Evolutionary conservation across 2,329 filamentous ascomycete genomes (phyloP), one percentile per base, ranked within the genome.

Genomic region (Hymenoscyphus albidus): DNA sequence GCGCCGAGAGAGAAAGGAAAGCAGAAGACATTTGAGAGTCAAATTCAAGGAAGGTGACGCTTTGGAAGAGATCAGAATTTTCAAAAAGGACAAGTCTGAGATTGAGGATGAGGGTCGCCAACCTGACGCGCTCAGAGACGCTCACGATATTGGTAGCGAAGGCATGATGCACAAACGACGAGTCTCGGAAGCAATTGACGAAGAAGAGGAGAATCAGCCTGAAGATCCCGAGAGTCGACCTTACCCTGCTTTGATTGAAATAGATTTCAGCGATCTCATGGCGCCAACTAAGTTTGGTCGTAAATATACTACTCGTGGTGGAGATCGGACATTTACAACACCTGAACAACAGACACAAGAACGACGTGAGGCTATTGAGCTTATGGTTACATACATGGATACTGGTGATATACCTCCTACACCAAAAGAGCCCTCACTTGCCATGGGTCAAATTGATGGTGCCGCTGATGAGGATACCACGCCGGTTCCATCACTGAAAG

Each of bases 1-100:
- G 1, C 89, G 86, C 71, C 85, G 91, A 12, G 78, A 92, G 4
- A 85, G 89, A 42, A 93, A 92, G 72, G 89, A 93, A 74, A 82
- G 85, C 65, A 84, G 90, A 59, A 83, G 89, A 42, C 86, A 89
- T 68, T 79, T 93, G 27, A 83, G 87, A 13, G 91, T 94, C 5
- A 83, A 79, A 6, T 94, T 90, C 82, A 90, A 88, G 73, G 82
- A 86, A 0, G 89, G 89, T 59, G 79, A 83, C 18, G 83, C 86
- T 38, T 81, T 94, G 38, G 87, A 87, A 1, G 80, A 90, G 69
- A 80, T 92, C 62, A 84, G 85, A 68, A 79, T 88, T 59, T 93
- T 93, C 77, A 85, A 87, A 62, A 90, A 91, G 71, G 88, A 92
- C 67, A 86, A 85, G 1, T 83, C 84, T 1, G 48, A 35, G 35